Evolutionary conservation across 2,329 filamentous ascomycete species (phyloP).

Genomic region (Paradendryphiella salina): DNA sequence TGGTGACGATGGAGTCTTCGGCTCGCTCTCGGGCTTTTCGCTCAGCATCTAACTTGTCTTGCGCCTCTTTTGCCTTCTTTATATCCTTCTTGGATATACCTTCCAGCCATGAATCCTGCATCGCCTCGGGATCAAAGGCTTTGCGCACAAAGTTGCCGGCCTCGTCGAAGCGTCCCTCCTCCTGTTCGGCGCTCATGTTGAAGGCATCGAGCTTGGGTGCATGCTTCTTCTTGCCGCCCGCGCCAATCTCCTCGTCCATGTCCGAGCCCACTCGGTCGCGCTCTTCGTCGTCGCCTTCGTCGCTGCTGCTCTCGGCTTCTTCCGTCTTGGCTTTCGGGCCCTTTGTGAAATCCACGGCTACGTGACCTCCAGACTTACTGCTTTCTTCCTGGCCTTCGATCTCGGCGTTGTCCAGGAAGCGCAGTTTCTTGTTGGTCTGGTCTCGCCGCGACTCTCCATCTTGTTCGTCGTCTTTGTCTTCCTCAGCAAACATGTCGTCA

Average conservation of each 20-base stretch:
- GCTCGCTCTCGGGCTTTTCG: conserved; percentile 69
- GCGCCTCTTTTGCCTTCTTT: conserved; percentile 80
- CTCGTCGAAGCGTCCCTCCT: conserved; percentile 91
- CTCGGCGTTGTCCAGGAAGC: conserved; percentile 62
- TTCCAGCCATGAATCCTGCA: conserved; percentile 90
- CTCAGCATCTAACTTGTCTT: conserved; percentile 81
- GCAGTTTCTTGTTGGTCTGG: conserved; percentile 63
- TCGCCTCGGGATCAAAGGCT: conserved; percentile 82
- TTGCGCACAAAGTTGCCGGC: conserved; percentile 89
- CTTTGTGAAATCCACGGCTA: conserved; percentile 61
- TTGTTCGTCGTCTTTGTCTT: conserved; percentile 61
- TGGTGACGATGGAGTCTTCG: conserved; percentile 73
- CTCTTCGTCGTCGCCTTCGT: conserved; percentile 64
- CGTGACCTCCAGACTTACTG: conserved; percentile 73
- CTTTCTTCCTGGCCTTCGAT: conserved; percentile 79
- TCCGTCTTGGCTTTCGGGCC: conserved; percentile 52
- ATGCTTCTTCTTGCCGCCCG: conserved; percentile 87
- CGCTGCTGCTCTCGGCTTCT: conserved; percentile 64
- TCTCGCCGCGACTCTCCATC: conserved; percentile 56
- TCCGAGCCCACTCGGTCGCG: conserved; percentile 68
- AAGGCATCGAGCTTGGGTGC: conserved; percentile 95
- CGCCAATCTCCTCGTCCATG: conserved; percentile 85
- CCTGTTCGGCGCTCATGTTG: conserved; percentile 87
- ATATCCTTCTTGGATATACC: conserved; percentile 94
- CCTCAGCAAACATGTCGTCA: conserved; percentile 81